A percentile compares a stretch with the other conserved stretches of the same genome.
phyloP scores from a whole-genome alignment of 2,329 filamentous ascomycete genomes.

The Penicillium polonicum region DNA sequence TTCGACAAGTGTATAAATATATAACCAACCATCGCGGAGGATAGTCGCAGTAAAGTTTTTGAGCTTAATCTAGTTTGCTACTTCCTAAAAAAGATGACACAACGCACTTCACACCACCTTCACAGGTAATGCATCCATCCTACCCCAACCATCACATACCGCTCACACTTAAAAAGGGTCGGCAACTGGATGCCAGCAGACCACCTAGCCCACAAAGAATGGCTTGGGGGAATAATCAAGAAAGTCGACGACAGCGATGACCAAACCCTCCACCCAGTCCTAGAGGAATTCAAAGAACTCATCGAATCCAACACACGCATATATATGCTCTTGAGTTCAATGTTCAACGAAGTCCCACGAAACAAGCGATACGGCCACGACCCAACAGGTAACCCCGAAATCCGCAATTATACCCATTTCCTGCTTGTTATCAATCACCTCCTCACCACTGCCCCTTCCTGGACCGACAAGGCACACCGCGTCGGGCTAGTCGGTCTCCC shows the following conservation, averaged over 20 bases:
- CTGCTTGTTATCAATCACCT: conserved; percentile 63
- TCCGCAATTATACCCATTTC: conserved; percentile 67
- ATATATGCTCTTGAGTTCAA: conserved; percentile 65
- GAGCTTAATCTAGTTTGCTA: background rate
- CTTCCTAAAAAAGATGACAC: background rate
- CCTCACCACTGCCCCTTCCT: conserved; percentile 32
- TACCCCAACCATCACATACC: background rate
- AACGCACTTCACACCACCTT: conserved; percentile 11
- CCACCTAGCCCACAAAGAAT: conserved; percentile 61
- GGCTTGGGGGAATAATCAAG: conserved; percentile 58
- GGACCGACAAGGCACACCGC: conserved; percentile 32
- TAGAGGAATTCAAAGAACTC: conserved; percentile 64
- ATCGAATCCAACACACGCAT: conserved; percentile 65
- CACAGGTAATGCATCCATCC: conserved; percentile 13
- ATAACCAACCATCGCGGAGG: background rate
- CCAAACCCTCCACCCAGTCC: conserved; percentile 56
- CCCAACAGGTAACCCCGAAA: conserved; percentile 61
- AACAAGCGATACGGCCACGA: conserved; percentile 61
- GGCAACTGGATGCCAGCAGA: conserved; percentile 65
- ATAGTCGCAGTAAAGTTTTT: too few relatives aligned
- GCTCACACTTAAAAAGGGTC: conserved; percentile 40
- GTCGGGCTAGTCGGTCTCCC: conserved; percentile 55
- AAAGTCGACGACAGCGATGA: conserved; percentile 52
- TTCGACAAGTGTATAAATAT: background rate
- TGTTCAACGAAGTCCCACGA: conserved; percentile 66